Evolutionary conservation across 352 stramenopile species (phyloP), one percentile per base, ranked within the genome.

Genomic region (Pythium coloratum): DNA sequence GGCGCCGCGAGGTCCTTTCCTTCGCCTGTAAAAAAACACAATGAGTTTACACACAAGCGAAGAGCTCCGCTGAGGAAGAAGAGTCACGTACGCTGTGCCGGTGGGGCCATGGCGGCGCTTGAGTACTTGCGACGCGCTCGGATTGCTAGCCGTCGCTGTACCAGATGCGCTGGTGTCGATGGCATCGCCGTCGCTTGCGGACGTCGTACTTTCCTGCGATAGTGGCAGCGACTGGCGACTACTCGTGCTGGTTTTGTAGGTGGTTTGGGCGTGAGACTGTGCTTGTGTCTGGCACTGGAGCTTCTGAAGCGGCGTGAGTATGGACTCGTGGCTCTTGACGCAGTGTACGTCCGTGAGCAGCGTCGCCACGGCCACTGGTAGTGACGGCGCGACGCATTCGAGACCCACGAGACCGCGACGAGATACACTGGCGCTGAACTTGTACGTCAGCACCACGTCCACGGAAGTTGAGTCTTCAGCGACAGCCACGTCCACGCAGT

Each of bases 361-460:
- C 7, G 49, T 61, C 34, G 87, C 65, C 0, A 91, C 58, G 50
- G 71, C 74, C 20, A 64, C 14, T 0, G 76, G 70, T 5, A 73
- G 59, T 55, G 76, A 56, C 0, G 24, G 32, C 0, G 70, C 71
- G 3, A 86, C 70, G 16, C 85, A 70, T 14, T 68, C 60, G 33
- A 91, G 53, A 24, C 69, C 70, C 33, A 91, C 3, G n/a, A 32
- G 28, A 59, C 67, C 81, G 38, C 81, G 86, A 33, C 81, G 73
- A 14, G 75, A 82, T 34, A 90, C 82, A 4, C 66, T 79, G 14
- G 77, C 61, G 32, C 78, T 84, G 63, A 91, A 90, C 68, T 79
- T 78, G 76, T 91, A 91, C 57, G 78, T 88, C 26, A 90, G 68
- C 34, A 72, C 28, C 59, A 82, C 67, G 2, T 71, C 36, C 8